A percentile compares a stretch with the other conserved stretches of the same genome.
Conservation (phyloP, 345 rosid genomes). For the Anacardium occidentale region DNA sequence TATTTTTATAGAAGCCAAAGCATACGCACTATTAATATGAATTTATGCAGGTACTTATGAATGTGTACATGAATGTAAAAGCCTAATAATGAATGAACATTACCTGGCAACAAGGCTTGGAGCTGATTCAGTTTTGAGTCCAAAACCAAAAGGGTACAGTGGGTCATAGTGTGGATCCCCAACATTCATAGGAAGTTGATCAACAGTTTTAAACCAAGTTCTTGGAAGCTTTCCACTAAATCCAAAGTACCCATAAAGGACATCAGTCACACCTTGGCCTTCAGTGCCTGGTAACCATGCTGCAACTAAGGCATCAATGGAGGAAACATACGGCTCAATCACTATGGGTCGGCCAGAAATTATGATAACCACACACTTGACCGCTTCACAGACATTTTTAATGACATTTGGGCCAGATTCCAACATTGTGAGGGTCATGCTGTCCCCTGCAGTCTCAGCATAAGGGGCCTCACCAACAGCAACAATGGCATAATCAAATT, state of each 20-base stretch:
- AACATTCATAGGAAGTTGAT: conserved; percentile 89
- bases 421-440: conserved; percentile 55
- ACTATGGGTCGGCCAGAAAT: conserved; percentile 88
- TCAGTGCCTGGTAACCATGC: conserved; percentile 97
- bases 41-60: background rate
- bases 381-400: conserved; percentile 57
- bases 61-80: background rate
- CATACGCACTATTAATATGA: no score
- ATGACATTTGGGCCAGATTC: conserved; percentile 67
- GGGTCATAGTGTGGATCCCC: conserved; percentile 83
- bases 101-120: conserved; percentile 61
- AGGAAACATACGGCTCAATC: conserved; percentile 65
- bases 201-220: conserved; percentile 84
- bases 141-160: conserved; percentile 74
- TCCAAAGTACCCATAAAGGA: conserved; percentile 77
- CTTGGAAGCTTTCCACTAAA: conserved; percentile 84
- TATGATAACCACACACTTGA: conserved; percentile 73
- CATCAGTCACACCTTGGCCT: conserved; percentile 89
- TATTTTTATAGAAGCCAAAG: background rate
- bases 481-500: conserved; percentile 73
- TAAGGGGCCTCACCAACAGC: conserved; percentile 82
- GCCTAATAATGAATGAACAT: background rate
- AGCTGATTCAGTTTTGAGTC: conserved; percentile 71
- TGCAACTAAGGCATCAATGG: conserved; percentile 73
- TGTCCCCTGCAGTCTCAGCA: conserved; percentile 85